phyloP scores from a whole-genome alignment of 2,329 filamentous ascomycete species.

The Chaetomium sp. region DNA sequence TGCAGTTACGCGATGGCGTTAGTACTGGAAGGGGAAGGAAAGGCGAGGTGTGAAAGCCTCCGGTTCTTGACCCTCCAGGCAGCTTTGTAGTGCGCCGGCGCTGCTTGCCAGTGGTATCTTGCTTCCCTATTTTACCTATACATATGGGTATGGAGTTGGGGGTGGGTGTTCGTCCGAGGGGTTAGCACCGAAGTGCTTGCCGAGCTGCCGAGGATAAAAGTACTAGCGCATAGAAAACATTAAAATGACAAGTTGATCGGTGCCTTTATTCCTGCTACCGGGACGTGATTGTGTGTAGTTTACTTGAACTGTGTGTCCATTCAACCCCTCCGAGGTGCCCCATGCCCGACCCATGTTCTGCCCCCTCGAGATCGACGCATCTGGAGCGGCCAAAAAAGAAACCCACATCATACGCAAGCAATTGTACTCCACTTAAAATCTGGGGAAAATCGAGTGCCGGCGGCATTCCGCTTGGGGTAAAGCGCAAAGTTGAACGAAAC shows the following conservation, averaged over 20 bases:
- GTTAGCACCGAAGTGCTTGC: not conserved
- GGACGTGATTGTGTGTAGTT: no score
- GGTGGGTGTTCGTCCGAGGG: not conserved
- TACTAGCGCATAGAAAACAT: not conserved
- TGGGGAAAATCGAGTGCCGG: no score
- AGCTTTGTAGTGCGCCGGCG: not conserved
- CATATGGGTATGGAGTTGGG: not conserved
- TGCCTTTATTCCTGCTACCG: no score
- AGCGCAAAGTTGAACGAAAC: no score
- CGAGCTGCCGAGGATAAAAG: not conserved
- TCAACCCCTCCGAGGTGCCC: no score
- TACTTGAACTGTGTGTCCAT: no score
- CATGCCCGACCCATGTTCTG: no score
- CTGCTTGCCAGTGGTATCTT: not conserved
- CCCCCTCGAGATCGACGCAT: no score
- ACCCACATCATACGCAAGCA: no score
- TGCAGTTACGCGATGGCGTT: not conserved
- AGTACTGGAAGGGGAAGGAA: not conserved
- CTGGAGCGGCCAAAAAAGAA: no score
- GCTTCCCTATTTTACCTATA: not conserved
- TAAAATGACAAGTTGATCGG: not conserved
- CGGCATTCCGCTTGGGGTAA: no score
- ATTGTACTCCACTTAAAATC: no score
- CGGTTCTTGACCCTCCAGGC: not conserved
- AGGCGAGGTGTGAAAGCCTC: conserved; percentile 19